Evolutionary conservation across 768 basidiomycete genomes (phyloP).

Genomic region (Boletus rubescentipes): DNA sequence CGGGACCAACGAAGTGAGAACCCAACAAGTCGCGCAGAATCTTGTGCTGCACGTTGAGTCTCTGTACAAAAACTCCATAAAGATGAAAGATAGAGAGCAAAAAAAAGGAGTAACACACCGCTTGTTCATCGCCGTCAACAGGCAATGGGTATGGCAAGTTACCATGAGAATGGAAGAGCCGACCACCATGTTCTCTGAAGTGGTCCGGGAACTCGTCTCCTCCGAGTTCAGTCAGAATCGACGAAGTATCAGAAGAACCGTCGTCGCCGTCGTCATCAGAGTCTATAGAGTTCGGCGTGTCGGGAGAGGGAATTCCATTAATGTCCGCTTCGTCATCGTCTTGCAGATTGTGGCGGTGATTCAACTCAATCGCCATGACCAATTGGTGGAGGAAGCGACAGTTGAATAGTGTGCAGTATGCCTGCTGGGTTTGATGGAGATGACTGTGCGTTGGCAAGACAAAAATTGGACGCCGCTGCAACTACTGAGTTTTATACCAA

Average conservation of each 20-base stretch:
- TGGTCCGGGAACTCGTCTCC: slow-evolving; percentile 57
- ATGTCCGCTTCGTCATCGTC: slow-evolving; percentile 16
- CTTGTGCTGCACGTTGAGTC: slow-evolving; percentile 50
- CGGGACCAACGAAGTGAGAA: slow-evolving; percentile 60
- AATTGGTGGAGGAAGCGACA: slow-evolving; percentile 4
- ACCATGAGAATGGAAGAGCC: slow-evolving; percentile 69
- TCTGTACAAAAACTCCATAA: slow-evolving; percentile 35
- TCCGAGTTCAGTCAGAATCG: slow-evolving; percentile 45
- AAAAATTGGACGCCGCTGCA: slow-evolving; percentile 39
- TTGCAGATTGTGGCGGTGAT: slow-evolving; percentile 23
- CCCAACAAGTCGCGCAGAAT: slow-evolving; percentile 51
- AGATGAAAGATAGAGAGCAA: background rate
- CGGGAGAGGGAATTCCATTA: slow-evolving; percentile 11
- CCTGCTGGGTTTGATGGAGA: slow-evolving; percentile 26
- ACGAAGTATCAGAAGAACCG: slow-evolving; percentile 41
- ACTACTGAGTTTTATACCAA: slow-evolving; percentile 39
- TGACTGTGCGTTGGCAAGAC: slow-evolving; percentile 38
- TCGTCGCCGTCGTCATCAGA: slow-evolving; percentile 36
- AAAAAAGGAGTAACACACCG: slow-evolving; percentile 44
- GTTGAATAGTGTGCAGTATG: slow-evolving; percentile 14
- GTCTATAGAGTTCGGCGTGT: slow-evolving; percentile 5
- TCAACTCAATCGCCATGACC: slow-evolving; percentile 31
- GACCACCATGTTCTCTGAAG: slow-evolving; percentile 56
- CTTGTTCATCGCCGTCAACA: slow-evolving; percentile 66
- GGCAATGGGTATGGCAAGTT: slow-evolving; percentile 69